Evolutionary conservation across 495 filamentous ascomycete genomes (phyloP).

Genomic region (Aspergillus nidulans): DNA sequence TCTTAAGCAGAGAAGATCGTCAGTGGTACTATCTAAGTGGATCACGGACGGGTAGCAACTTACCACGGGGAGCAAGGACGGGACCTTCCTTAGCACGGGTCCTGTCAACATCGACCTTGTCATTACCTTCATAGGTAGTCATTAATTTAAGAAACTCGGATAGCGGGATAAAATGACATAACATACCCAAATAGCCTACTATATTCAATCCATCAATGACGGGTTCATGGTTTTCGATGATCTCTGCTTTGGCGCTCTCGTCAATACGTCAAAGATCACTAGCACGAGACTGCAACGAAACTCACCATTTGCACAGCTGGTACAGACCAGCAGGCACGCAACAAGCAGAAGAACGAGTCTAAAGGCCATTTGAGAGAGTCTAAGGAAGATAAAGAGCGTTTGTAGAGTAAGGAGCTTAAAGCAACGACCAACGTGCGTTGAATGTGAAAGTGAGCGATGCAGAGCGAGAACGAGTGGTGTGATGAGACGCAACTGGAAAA

Average conservation of each 20-base stretch:
- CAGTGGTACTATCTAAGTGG: background rate
- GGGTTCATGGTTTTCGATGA: background rate
- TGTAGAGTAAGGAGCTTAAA: background rate
- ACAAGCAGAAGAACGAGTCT: slow-evolving; percentile 12
- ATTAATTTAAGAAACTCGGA: background rate
- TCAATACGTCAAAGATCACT: background rate
- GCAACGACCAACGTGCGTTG: background rate
- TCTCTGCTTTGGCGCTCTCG: background rate
- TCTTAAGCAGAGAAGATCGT: background rate
- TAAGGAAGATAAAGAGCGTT: background rate
- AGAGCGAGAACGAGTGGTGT: background rate
- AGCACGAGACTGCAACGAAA: background rate
- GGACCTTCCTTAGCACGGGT: background rate
- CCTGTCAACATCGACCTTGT: background rate
- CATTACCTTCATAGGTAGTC: background rate
- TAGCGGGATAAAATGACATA: background rate
- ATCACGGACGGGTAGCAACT: background rate
- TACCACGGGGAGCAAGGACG: slow-evolving; percentile 12
- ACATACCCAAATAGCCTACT: slow-evolving; percentile 4
- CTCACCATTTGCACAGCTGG: slow-evolving; percentile 13
- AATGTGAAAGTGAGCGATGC: background rate
- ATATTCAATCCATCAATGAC: background rate
- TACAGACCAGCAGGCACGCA: slow-evolving; percentile 7
- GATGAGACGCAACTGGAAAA: background rate
- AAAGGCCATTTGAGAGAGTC: slow-evolving; percentile 1